Evolutionary conservation across 192 early-diverging fungal genomes (phyloP).

Genomic region (Nowakowskiella sp.): DNA sequence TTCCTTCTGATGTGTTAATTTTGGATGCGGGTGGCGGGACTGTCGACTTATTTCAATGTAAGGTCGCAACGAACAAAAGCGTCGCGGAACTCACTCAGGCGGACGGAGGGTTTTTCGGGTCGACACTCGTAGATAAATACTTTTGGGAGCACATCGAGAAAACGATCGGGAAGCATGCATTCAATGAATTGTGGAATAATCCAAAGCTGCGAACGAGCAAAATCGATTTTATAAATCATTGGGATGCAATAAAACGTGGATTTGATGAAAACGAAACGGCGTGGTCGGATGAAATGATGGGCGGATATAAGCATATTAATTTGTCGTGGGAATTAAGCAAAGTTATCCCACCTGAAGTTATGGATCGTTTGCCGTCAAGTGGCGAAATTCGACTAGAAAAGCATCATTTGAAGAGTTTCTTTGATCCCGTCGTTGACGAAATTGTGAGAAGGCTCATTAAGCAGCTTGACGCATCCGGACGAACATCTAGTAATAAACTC

Average conservation of each 20-base stretch:
- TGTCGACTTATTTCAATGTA: neutral
- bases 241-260: neutral
- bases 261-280: neutral
- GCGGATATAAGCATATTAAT: neutral
- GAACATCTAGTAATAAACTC: neutral
- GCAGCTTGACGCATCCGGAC: neutral
- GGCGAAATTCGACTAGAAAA: neutral
- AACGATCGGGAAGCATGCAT: neutral
- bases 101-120: neutral
- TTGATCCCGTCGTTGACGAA: neutral
- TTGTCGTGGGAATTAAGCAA: too few relatives aligned
- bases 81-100: neutral
- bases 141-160: neutral
- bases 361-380: neutral
- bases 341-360: neutral
- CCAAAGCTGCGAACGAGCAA: neutral
- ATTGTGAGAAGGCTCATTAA: neutral
- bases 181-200: neutral
- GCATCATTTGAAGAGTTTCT: neutral
- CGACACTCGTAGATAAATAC: neutral
- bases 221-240: neutral
- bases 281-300: neutral
- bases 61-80: neutral
- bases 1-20: neutral
- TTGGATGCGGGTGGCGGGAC: neutral